A percentile compares a stretch with the other conserved stretches of the same genome.
Evolutionary conservation across 768 basidiomycete species (phyloP).

Genomic region (Naganishia vaughanmartiniae): DNA sequence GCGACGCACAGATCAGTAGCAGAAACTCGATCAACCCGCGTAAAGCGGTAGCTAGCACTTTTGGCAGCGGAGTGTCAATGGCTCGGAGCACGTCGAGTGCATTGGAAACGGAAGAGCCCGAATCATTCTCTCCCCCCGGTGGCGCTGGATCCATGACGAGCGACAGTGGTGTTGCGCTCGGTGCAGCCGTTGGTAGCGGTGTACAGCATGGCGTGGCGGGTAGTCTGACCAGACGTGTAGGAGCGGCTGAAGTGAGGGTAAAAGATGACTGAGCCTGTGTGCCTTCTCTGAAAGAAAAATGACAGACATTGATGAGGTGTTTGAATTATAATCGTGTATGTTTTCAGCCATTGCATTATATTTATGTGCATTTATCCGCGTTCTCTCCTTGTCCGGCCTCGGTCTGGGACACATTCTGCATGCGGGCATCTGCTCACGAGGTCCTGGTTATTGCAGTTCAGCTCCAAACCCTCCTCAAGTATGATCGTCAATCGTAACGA

Average conservation of each 20-base stretch:
- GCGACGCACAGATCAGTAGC: not conserved
- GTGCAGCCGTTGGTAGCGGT: not conserved
- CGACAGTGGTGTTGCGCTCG: not conserved
- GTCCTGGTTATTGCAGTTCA: too few relatives aligned
- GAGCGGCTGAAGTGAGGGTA: not conserved
- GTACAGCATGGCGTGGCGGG: not conserved
- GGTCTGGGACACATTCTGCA: not conserved
- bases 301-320: not conserved
- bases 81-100: not conserved
- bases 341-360: not conserved
- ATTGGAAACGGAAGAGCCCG: not conserved
- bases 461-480: too few relatives aligned
- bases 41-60: not conserved
- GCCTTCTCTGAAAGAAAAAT: not conserved
- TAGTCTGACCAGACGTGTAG: not conserved
- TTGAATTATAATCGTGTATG: conserved; percentile 2
- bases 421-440: too few relatives aligned
- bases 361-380: not conserved
- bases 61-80: not conserved
- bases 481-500: too few relatives aligned
- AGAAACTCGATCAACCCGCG: conserved; percentile 4
- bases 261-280: not conserved
- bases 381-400: not conserved
- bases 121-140: not conserved
- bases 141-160: not conserved